Percentiles rank a stretch among this genome's conserved stretches.
These are phyloP conservation scores for Aethionema arabicum DNA, from an alignment of 345 rosid genomes.

Conservation along the genomic window DNA sequence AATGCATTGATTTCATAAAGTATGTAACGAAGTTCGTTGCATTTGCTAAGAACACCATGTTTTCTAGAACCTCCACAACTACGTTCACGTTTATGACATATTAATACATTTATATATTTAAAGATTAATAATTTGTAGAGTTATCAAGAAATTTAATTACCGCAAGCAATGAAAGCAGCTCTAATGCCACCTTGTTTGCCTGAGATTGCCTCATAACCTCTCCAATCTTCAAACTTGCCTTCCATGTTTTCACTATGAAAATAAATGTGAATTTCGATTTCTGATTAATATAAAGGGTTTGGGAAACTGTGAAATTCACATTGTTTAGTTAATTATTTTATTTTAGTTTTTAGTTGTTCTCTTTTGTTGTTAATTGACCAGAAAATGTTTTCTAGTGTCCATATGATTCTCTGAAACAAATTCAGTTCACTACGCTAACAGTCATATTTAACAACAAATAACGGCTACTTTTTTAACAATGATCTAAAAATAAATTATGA, in stretches of 20 bases:
- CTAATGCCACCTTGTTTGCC: conserved; percentile 38
- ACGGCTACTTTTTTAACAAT: no score
- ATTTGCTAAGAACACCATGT: conserved; percentile 57
- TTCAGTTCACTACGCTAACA: no score
- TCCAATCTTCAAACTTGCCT: conserved; percentile 37
- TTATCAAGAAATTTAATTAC: conserved; percentile 18
- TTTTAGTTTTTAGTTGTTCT: no score
- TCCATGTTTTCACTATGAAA: not conserved
- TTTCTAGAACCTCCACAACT: conserved; percentile 73
- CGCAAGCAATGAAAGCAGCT: conserved; percentile 42
- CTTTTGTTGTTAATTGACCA: no score
- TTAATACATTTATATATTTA: not conserved
- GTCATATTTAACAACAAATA: no score
- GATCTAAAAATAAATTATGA: no score
- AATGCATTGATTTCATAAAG: conserved; percentile 44
- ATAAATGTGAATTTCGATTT: no score
- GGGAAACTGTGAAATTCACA: no score
- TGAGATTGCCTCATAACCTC: conserved; percentile 35
- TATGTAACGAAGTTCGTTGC: conserved; percentile 61
- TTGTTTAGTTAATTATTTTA: no score
- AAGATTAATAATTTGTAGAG: not conserved
- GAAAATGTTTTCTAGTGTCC: no score
- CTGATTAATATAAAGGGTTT: no score
- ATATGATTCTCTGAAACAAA: no score
- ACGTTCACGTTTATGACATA: not conserved